Evolutionary conservation across 1,139 yeast genomes (phyloP), one percentile per base, ranked within the genome.

Genomic region (Magnusiomyces suaveolens): DNA sequence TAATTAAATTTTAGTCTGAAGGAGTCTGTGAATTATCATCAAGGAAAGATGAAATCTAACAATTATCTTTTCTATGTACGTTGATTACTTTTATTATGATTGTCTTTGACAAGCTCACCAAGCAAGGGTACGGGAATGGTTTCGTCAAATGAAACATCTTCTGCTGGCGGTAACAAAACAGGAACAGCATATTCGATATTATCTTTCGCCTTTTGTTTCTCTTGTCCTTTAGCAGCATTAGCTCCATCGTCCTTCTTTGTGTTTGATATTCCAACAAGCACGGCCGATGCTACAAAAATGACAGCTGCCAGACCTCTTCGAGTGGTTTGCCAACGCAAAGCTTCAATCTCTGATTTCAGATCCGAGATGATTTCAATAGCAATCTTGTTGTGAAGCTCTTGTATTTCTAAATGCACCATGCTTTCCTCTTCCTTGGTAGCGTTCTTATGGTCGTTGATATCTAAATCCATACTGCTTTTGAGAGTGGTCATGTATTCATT

Each of bases 301-400:
- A 85, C 82, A 4, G 87, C 83, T 39, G 83, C 72, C 38, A 86
- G 72, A 33, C 97, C 97, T 69, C 95, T 81, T 56, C 97, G 76
- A 3, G 97, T 89, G 48, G 92, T 81, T 67, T 88, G 90, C 98
- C 98, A 92, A 63, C 97, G 75, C 59, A 90, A 75, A 58, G 84
- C 81, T 69, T 92, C 98, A 58, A 89, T 86, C 57, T 88, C 95
- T 0, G 92, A 83, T 66, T 88, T 81, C 69, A 89, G 79, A 21
- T 87, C 92, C 43, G 95, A 83, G 57, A 83, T 81, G 61, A 92
- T 77, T 62, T 86, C 88, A 4, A 95, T 87, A 24, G 88, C 81
- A 57, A 92, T 90, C 63, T 87, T 83, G 69, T 89, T 90, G 61
- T 87, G 84, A 50, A 94, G 78, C 64, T 87, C 96, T 65, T 88